Evolutionary conservation across 345 rosid species (phyloP), one percentile per base, ranked within the genome.

Genomic region (Cardiospermum halicacabum): DNA sequence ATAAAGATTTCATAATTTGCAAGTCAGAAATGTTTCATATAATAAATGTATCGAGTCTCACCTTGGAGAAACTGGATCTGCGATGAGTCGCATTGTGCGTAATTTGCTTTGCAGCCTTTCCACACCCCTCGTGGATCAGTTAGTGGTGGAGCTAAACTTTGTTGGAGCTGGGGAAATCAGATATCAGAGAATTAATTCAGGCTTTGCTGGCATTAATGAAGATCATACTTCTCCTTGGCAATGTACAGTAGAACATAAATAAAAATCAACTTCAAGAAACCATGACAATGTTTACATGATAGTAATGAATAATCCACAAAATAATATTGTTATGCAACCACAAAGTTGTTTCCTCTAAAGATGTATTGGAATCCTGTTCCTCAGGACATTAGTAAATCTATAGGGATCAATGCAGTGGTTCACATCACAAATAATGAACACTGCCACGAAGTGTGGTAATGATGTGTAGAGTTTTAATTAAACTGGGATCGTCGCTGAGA

Each of bases 51-150:
- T 31, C 2, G 18, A 28, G 53, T 55, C 36, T 56, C 58, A 90
- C 89, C 90, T 84, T 88, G 97, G 58, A 90, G 62, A 78, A 79
- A 83, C 53, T 80, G 81, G 54, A 90, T 74, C 65, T 90, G 97
- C 3, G 87, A 70, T 32, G 86, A 79, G 56, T 84, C 81, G 62
- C 97, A 90, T 36, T 42, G 83, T 37, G 74, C 76, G 49, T 80
- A 81, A 74, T 90, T 74, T 67, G 69, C 64, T 69, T 76, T 88
- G 78, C 95, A 90, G 40, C 70, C 74, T 24, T 56, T 75, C 97
- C 97, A 88, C 10, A 66, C 67, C 53, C 97, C 97, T 15, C 68
- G 75, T 62, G 92, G 95, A 67, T 90, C 97, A 50, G 95, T 90
- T 31, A 87, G 66, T 28, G 74, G 57, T 69, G 97, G 89, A 72